Conservation (phyloP, 2,329 filamentous ascomycete species). For the Elsinoe arachidis region DNA sequence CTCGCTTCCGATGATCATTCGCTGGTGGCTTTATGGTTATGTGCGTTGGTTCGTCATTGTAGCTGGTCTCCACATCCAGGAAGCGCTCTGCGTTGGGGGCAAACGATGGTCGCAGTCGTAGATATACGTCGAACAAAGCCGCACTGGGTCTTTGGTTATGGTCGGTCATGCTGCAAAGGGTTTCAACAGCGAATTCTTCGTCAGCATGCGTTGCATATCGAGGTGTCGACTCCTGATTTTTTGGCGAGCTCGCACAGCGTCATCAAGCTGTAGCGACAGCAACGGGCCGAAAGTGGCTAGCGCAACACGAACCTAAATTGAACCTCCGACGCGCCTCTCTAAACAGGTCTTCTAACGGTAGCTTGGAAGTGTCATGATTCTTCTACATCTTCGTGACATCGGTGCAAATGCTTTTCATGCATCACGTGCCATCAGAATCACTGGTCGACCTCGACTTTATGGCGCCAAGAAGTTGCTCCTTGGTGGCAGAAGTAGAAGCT, state of each 20-base stretch:
- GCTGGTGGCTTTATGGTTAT: constrained; percentile 56
- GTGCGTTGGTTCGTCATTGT: constrained; percentile 36
- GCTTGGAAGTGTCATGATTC: neutral
- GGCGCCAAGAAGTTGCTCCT: no score
- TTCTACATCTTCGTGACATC: no score
- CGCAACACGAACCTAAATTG: neutral
- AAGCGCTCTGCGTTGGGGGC: constrained; percentile 53
- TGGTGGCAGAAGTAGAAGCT: no score
- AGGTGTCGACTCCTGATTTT: constrained; percentile 2
- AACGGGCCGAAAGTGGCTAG: neutral
- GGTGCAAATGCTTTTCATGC: no score
- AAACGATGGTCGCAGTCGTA: constrained; percentile 56
- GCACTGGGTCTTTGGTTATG: constrained; percentile 13
- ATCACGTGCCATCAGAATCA: no score
- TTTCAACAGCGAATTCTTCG: neutral
- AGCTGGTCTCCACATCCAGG: constrained; percentile 59
- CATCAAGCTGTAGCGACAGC: neutral
- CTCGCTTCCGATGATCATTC: constrained; percentile 71
- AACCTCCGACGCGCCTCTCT: neutral
- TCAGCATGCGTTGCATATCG: neutral
- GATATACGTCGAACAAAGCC: constrained; percentile 78
- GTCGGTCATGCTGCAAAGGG: neutral
- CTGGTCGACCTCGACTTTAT: no score
- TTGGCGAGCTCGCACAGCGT: neutral
- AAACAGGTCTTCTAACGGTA: neutral